A percentile compares a stretch with the other conserved stretches of the same genome.
phyloP scores from a whole-genome alignment of 805 yeast species.

The Ogataea haglerorum region DNA sequence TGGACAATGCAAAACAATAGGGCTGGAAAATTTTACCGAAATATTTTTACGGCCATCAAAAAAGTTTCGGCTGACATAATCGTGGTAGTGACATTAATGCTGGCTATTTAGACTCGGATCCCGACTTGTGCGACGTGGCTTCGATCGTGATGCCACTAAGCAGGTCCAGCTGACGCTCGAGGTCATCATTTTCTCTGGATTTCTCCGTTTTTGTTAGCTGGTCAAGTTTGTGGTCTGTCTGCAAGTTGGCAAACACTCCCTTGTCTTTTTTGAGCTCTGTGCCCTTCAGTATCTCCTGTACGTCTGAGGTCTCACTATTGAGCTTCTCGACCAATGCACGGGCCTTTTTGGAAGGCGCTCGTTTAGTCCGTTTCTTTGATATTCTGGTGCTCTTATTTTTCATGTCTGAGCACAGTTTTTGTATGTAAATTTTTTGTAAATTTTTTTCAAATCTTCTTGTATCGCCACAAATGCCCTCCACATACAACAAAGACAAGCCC shows the following conservation, averaged over 20 bases:
- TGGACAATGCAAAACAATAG: constrained; percentile 10
- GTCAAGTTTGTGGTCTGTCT: constrained; percentile 40
- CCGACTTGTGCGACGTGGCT: constrained; percentile 22
- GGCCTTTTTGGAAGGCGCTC: constrained; percentile 9
- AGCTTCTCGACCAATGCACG: constrained; percentile 27
- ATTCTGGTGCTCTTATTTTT: constrained; percentile 4
- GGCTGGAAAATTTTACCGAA: background rate
- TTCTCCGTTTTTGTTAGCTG: constrained; percentile 23
- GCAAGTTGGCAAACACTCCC: constrained; percentile 35
- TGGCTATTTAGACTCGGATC: background rate
- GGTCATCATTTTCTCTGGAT: constrained; percentile 36
- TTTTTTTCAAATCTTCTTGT: constrained; percentile 4
- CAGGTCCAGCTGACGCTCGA: constrained; percentile 45
- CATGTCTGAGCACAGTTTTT: background rate
- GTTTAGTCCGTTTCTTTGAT: constrained; percentile 4
- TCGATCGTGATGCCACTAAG: constrained; percentile 37
- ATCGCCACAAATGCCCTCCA: constrained; percentile 67
- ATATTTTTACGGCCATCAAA: background rate
- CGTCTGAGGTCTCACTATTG: constrained; percentile 23
- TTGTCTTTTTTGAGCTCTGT: constrained; percentile 12
- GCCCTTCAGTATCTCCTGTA: constrained; percentile 16
- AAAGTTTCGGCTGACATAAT: background rate
- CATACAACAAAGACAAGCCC: constrained; percentile 92
- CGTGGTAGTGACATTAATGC: background rate
- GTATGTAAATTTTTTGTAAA: background rate